Evolutionary conservation across 768 basidiomycete species (phyloP).

Genomic region (Boletus tomentosulus): DNA sequence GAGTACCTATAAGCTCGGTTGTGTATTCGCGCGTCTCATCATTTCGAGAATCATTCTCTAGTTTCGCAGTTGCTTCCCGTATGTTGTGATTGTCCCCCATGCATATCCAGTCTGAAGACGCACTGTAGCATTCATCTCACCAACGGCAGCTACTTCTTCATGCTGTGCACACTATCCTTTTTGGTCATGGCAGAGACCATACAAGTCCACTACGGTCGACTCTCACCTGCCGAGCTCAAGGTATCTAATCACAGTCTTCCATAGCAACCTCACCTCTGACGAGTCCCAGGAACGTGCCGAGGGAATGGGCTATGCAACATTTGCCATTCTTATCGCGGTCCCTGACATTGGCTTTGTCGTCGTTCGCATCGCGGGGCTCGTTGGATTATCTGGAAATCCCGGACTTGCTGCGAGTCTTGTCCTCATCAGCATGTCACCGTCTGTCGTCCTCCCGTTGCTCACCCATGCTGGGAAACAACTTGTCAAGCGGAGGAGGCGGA

Average conservation of each 20-base stretch:
- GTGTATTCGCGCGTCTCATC: neutral
- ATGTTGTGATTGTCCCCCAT: neutral
- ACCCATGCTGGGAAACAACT: too few species aligned
- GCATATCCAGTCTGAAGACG: neutral
- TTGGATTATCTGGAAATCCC: constrained; percentile 10
- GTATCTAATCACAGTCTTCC: too few species aligned
- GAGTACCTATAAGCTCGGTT: neutral
- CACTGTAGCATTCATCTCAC: constrained; percentile 17
- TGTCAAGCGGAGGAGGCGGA: neutral
- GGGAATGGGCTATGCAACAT: constrained; percentile 10
- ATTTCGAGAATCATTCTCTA: neutral
- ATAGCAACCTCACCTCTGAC: too few species aligned
- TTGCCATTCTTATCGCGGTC: constrained; percentile 12
- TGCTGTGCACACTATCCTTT: constrained; percentile 11
- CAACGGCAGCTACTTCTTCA: constrained; percentile 7
- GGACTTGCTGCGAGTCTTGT: constrained; percentile 9
- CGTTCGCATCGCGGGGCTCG: constrained; percentile 15
- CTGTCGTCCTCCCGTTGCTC: constrained; percentile 2
- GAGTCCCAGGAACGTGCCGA: constrained; percentile 10
- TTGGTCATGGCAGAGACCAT: constrained; percentile 18
- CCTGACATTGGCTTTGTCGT: constrained; percentile 20
- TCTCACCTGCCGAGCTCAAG: constrained; percentile 22
- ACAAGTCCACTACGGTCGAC: constrained; percentile 17
- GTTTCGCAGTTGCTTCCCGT: constrained; percentile 11
- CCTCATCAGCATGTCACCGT: constrained; percentile 9